Conservation (phyloP, 768 basidiomycete species). For the Tylopilus intermedius region DNA sequence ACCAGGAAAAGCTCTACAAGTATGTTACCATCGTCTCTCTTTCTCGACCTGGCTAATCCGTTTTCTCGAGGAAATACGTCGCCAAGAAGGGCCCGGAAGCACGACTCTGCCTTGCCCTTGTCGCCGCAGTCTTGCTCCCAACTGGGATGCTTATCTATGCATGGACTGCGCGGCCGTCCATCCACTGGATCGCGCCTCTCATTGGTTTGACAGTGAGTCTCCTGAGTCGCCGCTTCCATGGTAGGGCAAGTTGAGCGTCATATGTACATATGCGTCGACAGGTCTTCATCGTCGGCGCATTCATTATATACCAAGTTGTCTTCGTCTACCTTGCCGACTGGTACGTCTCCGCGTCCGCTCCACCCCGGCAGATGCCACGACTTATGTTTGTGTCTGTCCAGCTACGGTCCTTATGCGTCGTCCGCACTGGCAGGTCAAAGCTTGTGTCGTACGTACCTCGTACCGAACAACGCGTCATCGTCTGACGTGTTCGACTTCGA, state of each 20-base stretch:
- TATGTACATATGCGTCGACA: slow-evolving; percentile 17
- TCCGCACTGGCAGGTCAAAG: slow-evolving; percentile 67
- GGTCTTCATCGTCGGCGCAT: slow-evolving; percentile 49
- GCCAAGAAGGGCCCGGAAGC: slow-evolving; percentile 47
- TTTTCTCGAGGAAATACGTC: slow-evolving; percentile 25
- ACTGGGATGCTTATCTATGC: slow-evolving; percentile 68
- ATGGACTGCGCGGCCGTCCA: slow-evolving; percentile 51
- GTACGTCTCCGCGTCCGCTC: slow-evolving; percentile 28
- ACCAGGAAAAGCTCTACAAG: slow-evolving; percentile 50
- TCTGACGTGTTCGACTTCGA: slow-evolving; percentile 17
- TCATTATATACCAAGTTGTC: slow-evolving; percentile 53
- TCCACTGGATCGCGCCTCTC: slow-evolving; percentile 54
- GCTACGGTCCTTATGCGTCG: slow-evolving; percentile 60
- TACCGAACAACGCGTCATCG: neutral
- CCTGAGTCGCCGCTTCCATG: neutral
- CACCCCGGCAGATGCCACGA: neutral
- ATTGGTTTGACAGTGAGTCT: slow-evolving; percentile 23
- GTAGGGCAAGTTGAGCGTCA: neutral
- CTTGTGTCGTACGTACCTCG: slow-evolving; percentile 42
- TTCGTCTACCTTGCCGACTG: slow-evolving; percentile 65
- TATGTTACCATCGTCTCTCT: slow-evolving; percentile 20
- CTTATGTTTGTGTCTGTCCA: slow-evolving; percentile 1
- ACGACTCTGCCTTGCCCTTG: slow-evolving; percentile 53
- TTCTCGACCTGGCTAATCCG: neutral
- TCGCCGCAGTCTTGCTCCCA: slow-evolving; percentile 51